Percentiles rank a stretch among this genome's conserved stretches.
phyloP scores from a whole-genome alignment of 78 protist species.

The Emiliania huxleyi region DNA sequence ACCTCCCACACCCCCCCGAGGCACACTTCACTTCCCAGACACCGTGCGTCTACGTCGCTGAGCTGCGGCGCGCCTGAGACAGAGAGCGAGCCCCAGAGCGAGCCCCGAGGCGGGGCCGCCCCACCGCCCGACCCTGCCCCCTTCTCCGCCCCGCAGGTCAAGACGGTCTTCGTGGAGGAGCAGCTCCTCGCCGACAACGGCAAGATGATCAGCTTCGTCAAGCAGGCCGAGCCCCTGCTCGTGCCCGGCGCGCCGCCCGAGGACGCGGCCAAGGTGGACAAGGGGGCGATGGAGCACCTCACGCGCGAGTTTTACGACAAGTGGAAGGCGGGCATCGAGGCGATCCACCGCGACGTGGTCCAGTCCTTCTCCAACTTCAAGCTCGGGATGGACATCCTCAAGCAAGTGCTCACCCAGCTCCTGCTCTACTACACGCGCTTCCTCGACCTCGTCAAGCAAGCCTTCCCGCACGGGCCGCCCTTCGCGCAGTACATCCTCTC shows the following conservation, averaged over 20 bases:
- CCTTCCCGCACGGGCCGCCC: background rate
- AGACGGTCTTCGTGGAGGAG: constrained; percentile 12
- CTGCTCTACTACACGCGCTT: constrained; percentile 38
- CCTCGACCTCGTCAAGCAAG: background rate
- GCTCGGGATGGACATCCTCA: constrained; percentile 23
- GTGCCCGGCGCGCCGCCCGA: background rate
- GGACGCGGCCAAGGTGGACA: background rate
- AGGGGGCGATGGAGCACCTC: background rate
- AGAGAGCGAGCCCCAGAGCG: no score
- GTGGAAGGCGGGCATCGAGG: background rate
- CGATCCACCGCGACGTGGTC: background rate
- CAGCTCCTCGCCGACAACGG: background rate
- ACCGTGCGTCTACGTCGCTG: no score
- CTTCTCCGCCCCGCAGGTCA: no score
- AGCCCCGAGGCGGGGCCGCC: no score
- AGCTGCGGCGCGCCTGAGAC: no score
- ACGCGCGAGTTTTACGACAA: background rate
- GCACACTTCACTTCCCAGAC: no score
- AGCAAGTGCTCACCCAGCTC: constrained; percentile 31
- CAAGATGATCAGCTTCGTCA: background rate
- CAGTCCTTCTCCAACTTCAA: constrained; percentile 3
- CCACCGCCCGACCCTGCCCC: no score
- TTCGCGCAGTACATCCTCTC: background rate
- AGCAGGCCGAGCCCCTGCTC: background rate
- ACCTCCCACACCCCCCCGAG: no score